phyloP scores from a whole-genome alignment of 257 asterid genomes.

The Solanum ossicruentum region DNA sequence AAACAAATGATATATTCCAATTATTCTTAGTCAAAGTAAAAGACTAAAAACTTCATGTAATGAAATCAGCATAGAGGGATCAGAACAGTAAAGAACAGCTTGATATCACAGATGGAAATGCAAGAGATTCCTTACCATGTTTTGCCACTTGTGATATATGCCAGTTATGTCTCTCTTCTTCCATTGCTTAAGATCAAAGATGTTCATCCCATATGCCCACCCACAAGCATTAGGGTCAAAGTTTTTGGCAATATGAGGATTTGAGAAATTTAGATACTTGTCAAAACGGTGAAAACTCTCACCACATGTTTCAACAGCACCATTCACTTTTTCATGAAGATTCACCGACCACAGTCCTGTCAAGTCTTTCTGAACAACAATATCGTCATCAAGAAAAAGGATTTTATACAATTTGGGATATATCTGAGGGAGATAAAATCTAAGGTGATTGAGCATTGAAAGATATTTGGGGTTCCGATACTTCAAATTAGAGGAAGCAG shows the following conservation, averaged over 20 bases:
- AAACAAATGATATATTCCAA: background rate
- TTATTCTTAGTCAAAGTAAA: background rate
- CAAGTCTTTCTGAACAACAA: constrained; percentile 96
- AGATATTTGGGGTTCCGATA: constrained; percentile 96
- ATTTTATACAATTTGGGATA: constrained; percentile 90
- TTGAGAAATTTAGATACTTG: constrained; percentile 89
- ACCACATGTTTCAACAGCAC: constrained; percentile 99
- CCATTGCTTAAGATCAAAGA: constrained; percentile 89
- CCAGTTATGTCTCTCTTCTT: constrained; percentile 95
- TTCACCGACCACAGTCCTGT: constrained; percentile 86
- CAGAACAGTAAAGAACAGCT: background rate
- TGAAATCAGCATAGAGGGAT: background rate
- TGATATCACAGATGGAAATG: background rate
- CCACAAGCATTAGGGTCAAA: constrained; percentile 98
- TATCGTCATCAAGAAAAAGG: constrained; percentile 95
- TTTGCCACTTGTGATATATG: constrained; percentile 98
- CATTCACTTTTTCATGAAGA: constrained; percentile 84
- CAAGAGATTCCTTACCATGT: constrained; percentile 44
- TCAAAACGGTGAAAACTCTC: constrained; percentile 97
- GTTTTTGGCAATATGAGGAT: constrained; percentile 77
- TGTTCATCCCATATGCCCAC: constrained; percentile 99
- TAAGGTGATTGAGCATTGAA: constrained; percentile 94
- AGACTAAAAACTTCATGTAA: background rate
- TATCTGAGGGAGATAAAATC: constrained; percentile 93
- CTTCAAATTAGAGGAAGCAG: constrained; percentile 87